These are phyloP conservation scores for Amylocarpus encephaloides DNA, from an alignment of 2,329 filamentous ascomycete genomes.

Conservation along the genomic window DNA sequence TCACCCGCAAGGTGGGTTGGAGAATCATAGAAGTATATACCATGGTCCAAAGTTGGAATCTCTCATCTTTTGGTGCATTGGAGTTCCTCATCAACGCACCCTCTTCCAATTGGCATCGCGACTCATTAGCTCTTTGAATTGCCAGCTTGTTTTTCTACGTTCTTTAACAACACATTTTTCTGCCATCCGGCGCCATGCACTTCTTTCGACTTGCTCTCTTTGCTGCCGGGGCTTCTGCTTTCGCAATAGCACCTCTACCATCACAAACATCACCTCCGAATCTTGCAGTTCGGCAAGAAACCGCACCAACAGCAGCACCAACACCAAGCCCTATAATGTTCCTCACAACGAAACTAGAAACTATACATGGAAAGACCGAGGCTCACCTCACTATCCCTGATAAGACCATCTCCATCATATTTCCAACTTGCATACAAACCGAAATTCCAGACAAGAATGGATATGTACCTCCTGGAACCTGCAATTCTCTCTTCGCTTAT, in stretches of 20 bases:
- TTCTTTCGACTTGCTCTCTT: background rate
- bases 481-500: slow-evolving; percentile 32
- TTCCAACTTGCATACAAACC: slow-evolving; percentile 35
- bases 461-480: slow-evolving; percentile 33
- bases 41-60: no score
- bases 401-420: slow-evolving; percentile 22
- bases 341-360: slow-evolving; percentile 29
- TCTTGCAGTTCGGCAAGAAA: background rate
- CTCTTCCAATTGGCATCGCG: no score
- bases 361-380: slow-evolving; percentile 27
- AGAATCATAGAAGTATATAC: no score
- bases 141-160: background rate
- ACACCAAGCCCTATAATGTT: slow-evolving; percentile 16
- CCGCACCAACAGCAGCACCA: background rate
- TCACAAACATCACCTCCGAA: background rate
- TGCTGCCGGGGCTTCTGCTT: background rate
- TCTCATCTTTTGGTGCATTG: no score
- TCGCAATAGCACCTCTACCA: background rate
- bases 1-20: no score
- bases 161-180: no score
- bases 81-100: no score
- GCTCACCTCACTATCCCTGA: slow-evolving; percentile 26
- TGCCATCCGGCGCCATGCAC: background rate
- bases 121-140: no score
- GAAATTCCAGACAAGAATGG: slow-evolving; percentile 33